Base-by-base conservation (phyloP, 768 basidiomycete genomes). In the Boletus bicolor region DNA sequence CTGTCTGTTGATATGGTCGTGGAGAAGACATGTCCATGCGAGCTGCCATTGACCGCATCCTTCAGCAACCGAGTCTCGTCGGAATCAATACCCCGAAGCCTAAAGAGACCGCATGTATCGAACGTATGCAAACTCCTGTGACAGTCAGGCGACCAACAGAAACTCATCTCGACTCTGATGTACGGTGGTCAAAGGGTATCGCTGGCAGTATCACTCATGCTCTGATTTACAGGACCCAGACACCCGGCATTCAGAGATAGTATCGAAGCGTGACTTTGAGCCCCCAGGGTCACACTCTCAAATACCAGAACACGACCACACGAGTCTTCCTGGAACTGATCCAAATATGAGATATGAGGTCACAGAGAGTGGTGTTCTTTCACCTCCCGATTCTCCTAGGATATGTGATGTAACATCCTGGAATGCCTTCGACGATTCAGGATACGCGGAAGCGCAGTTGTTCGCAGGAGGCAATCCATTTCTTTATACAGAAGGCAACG, bases 11-110 rank as follows among this genome's bases (percentile, higher is more conserved):
- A 62, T 41, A 21, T 46, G 24, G 24, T 35, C 24, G n/a, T 21
- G 42, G 49, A 36, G 38, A 49, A 71, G 69, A 72, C 28, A 26
- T 44, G 26, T 65, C 69, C 34, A 60, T 66, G 50, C 66, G 72
- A 39, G 62, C 67, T 51, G 67, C 71, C n/a, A 64, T 72, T 43
- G 58, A 68, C 4, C 60, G 67, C 19, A 67, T 72, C 44, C 68
- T 71, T 35, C 47, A 55, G 19, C 55, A 60, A 41, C 61, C 70
- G 14, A 60, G 57, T 49, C 61, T 71, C 21, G 42, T 66, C 28
- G 69, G 68, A 24, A 54, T 72, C 8, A 19, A 44, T 48, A 30
- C 26, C 12, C 44, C 28, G 8, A 43, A 30, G 10, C 44, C 4
- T 37, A 2, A 42, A 26, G 48, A 43, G 28, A 19, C 36, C 24